phyloP scores from a whole-genome alignment of 116 monocot species.

The Posidonia oceanica region DNA sequence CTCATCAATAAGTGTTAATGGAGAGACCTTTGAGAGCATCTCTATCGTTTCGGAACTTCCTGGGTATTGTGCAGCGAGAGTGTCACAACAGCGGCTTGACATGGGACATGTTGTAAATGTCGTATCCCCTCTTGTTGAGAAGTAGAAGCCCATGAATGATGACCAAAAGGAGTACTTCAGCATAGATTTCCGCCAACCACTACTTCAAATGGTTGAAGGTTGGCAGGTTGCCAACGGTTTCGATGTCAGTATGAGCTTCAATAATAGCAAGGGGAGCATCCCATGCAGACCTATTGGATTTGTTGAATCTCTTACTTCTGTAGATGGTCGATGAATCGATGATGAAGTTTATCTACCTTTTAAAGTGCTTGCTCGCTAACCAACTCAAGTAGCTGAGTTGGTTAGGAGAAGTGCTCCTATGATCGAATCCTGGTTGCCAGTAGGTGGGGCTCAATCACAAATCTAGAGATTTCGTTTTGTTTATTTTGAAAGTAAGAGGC shows the following conservation, averaged over 20 bases:
- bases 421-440: too few relatives aligned
- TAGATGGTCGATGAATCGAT: constrained; percentile 9
- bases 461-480: too few relatives aligned
- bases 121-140: constrained; percentile 22
- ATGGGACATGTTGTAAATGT: constrained; percentile 44
- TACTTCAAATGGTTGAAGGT: constrained; percentile 12
- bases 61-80: constrained; percentile 29
- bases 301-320: constrained; percentile 7
- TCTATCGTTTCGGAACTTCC: constrained; percentile 26
- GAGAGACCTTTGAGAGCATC: constrained; percentile 29
- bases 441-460: too few relatives aligned
- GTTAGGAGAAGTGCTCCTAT: too few relatives aligned
- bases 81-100: constrained; percentile 36
- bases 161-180: constrained; percentile 17
- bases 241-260: constrained; percentile 1
- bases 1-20: constrained; percentile 12
- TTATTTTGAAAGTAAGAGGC: too few relatives aligned
- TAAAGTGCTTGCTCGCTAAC: background rate
- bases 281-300: background rate
- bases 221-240: constrained; percentile 4
- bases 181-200: constrained; percentile 24
- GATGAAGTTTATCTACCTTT: background rate
- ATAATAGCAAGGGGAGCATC: constrained; percentile 8
- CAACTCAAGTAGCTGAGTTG: too few relatives aligned
- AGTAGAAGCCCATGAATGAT: constrained; percentile 26